Base-by-base conservation (phyloP, 768 basidiomycete genomes). In the Kwoniella shandongensis region DNA sequence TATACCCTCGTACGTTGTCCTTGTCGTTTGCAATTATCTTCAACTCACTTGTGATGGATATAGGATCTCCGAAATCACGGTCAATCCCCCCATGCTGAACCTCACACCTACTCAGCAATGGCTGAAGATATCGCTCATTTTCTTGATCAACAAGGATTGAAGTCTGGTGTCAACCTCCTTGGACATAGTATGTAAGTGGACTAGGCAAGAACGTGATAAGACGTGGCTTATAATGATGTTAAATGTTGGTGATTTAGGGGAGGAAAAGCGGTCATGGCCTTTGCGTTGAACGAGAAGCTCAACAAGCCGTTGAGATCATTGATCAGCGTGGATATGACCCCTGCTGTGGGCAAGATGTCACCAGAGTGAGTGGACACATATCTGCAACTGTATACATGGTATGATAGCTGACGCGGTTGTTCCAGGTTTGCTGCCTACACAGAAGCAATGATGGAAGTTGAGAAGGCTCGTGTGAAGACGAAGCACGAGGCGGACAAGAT, bases 1-100 rank as follows among this genome's bases (percentile, higher is more conserved):
- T 91, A 90, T 67, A 79, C 86, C 2, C 76, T 94, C 38, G 91
- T 86, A 55, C 64, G 81, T 74, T 1, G 0, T 15, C 11, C n/a
- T 44, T 26, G 7, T 36, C 12, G 20, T 15, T 36, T 26, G 7
- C n/a, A 32, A 39, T 11, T 1, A 3, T 20, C n/a, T 15, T 20
- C n/a, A 20, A 17, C 51, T 3, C 29, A 30, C 3, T 29, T 44
- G 36, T 51, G n/a, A 29, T 18, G 7, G 46, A 39, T 7, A 45
- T 62, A 89, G 88, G 88, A 96, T 75, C 79, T 94, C 22, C 81
- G 92, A n/a, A 96, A 94, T 68, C 91, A 93, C 63, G 92, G 92
- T 1, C 74, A 81, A 17, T 91, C 90, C 0, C 89, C 88, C 0
- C 90, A 91, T 72, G 80, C 79, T 17, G 78, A 77, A 11, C 85